Evolutionary conservation across 768 basidiomycete genomes (phyloP).

Genomic region (Paxillus involutus): DNA sequence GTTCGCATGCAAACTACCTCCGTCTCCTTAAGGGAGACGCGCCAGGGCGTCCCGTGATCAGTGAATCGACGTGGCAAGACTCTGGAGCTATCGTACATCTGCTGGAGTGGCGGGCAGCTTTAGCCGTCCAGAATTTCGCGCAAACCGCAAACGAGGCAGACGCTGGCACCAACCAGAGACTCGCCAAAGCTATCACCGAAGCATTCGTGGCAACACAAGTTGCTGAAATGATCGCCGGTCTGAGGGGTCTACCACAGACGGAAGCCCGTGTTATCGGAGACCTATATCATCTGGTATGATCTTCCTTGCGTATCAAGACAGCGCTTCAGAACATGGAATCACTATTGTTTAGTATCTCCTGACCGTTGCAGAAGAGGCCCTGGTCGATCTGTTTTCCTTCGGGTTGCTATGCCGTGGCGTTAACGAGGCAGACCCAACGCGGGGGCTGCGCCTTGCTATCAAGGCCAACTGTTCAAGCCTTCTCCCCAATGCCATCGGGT

Average conservation of each 20-base stretch:
- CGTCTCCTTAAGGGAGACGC: conserved; percentile 41
- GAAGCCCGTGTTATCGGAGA: conserved; percentile 20
- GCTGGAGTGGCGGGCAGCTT: conserved; percentile 66
- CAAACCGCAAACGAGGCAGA: conserved; percentile 43
- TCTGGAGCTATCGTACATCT: conserved; percentile 43
- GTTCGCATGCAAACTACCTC: conserved; percentile 43
- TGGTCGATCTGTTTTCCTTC: conserved; percentile 62
- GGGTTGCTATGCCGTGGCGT: conserved; percentile 35
- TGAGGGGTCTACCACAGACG: conserved; percentile 19
- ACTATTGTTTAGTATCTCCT: conserved; percentile 53
- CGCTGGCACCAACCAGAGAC: conserved; percentile 54
- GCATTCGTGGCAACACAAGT: conserved; percentile 65
- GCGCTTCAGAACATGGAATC: neutral
- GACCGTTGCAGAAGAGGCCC: conserved; percentile 50
- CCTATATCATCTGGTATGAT: conserved; percentile 30
- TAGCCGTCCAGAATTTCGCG: conserved; percentile 44
- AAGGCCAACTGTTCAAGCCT: conserved; percentile 48
- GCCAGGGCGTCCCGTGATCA: conserved; percentile 16
- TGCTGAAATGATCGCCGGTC: conserved; percentile 42
- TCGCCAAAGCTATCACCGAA: conserved; percentile 64
- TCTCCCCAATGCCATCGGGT: conserved; percentile 62
- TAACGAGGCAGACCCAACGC: conserved; percentile 41
- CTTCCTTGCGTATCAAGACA: neutral
- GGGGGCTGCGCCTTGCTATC: conserved; percentile 50
- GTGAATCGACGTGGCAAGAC: conserved; percentile 36